Evolutionary conservation across 2,329 filamentous ascomycete genomes (phyloP), one percentile per base, ranked within the genome.

Genomic region (Trichophaea hybrida): DNA sequence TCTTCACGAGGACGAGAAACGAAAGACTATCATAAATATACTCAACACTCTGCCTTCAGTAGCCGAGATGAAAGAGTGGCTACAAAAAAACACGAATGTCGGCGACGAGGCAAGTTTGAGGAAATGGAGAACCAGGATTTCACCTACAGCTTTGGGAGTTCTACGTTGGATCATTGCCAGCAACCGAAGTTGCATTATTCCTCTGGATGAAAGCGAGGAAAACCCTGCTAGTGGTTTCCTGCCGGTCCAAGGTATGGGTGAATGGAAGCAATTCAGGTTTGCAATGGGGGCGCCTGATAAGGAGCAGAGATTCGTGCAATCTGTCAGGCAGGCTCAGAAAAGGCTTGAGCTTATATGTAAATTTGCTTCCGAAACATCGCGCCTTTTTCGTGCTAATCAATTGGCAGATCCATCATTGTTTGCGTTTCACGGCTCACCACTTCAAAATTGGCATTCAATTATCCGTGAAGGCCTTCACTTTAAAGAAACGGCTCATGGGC

Each of bases 111-210:
- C 59, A 35, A 64, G 61, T 56, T 59, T 69, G 35, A 65, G 62
- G 74, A 68, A 69, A 50, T 86, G 82, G 82, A 71, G 73, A 64
- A 75, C 79, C 24, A 73, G 77, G 15, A 76, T 95, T 7, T 79
- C 83, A 0, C 78, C 80, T 1, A 78, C 85, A 5, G 80, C 83
- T 0, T 72, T 87, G 2, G 79, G 81, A 17, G 72, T 94, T 0
- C 73, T 96, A 17, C 79, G 86, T 55, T 96, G 90, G 90, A 86
- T 95, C 62, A 80, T 96, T 60, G 86, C 89, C 0, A 94, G 89
- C 0, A 95, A 95, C 68, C 78, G 88, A 50, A 91, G 90, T 0
- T 90, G 84, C 66, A 93, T 96, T 61, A 77, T 91, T 50, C 83
- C 91, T 66, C 83, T 93, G 13, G 81, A 84, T 48, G 72, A 73